Percentiles rank a stretch among this genome's conserved stretches.
Evolutionary conservation across 108 stramenopile genomes (phyloP).

Genomic region (Licmophora abbreviata): DNA sequence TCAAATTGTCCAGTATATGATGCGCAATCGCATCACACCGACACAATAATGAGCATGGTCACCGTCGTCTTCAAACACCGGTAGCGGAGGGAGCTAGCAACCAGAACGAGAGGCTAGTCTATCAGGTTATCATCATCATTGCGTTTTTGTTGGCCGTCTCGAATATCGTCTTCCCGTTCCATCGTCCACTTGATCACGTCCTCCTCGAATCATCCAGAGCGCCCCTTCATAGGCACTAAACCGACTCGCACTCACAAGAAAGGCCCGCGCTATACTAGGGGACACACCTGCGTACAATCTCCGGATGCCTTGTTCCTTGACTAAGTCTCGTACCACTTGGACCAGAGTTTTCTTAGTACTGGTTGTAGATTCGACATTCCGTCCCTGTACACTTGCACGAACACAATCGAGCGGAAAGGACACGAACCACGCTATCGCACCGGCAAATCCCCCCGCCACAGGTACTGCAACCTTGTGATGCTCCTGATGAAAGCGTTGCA

Average conservation of each 20-base stretch:
- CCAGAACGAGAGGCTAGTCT: too few species aligned
- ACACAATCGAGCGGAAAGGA: slow-evolving; percentile 88
- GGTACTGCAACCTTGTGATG: slow-evolving; percentile 53
- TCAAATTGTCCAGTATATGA: slow-evolving; percentile 36
- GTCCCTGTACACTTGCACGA: slow-evolving; percentile 80
- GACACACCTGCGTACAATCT: slow-evolving; percentile 83
- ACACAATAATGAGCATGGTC: too few species aligned
- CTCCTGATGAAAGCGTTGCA: background rate
- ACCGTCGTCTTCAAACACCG: too few species aligned
- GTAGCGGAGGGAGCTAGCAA: too few species aligned
- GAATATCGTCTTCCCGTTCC: background rate
- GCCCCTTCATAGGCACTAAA: slow-evolving; percentile 88
- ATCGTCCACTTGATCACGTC: slow-evolving; percentile 9
- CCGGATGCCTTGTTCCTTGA: slow-evolving; percentile 51
- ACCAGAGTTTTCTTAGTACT: slow-evolving; percentile 30
- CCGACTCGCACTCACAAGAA: slow-evolving; percentile 81
- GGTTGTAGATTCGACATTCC: slow-evolving; percentile 12
- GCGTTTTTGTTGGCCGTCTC: too few species aligned
- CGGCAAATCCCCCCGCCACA: slow-evolving; percentile 77
- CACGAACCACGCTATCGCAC: slow-evolving; percentile 79
- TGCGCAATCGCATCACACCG: background rate
- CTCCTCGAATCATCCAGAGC: slow-evolving; percentile 54
- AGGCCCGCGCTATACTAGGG: slow-evolving; percentile 76
- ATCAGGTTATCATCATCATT: too few species aligned
- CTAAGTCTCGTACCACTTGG: slow-evolving; percentile 30